Evolutionary conservation across 805 yeast genomes (phyloP), one percentile per base, ranked within the genome.

Genomic region (Barnettozyma salicaria): DNA sequence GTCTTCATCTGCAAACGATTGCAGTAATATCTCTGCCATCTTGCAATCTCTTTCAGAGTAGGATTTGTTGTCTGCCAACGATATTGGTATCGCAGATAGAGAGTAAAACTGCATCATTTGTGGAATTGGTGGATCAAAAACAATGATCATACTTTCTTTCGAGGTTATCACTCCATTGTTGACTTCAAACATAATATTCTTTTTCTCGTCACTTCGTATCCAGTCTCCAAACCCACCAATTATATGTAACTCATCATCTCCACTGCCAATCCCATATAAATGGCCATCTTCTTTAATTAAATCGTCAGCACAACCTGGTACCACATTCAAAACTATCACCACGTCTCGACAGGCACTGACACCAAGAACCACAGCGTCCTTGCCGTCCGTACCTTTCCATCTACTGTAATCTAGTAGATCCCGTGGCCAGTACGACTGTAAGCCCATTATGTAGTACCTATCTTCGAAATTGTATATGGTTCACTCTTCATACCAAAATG

Each of bases 101-200:
- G 96, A 79, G 45, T 76, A 81, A 55, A 83, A 86, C 47, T 88
- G 95, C 67, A 89, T 68, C 41, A 74, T 70, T 20, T 67, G 67
- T 14, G 81, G 74, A 30, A 72, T 70, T 0, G 97, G 97, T 2
- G 92, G 81, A 19, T 72, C 71, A 53, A 76, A 88, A n/a, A 70
- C 48, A 4, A 81, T 59, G 3, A 77, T 41, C n/a, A 34, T 50
- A n/a, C 53, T 48, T 9, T 47, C 34, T 3, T 40, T 34, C 5
- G 38, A 24, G 6, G 20, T 18, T 5, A 36, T 26, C 11, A 21
- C 31, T 6, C 21, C 32, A 22, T 37, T 22, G 13, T 44, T 34
- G 25, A 40, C 11, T 20, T 19, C 22, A 34, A 32, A 25, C 1
- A 10, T 19, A 7, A 34, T 13, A 4, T 12, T 11, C n/a, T 20